A percentile compares a stretch with the other conserved stretches of the same genome.
phyloP scores from a whole-genome alignment of 345 rosid species.

The Acer campestre region DNA sequence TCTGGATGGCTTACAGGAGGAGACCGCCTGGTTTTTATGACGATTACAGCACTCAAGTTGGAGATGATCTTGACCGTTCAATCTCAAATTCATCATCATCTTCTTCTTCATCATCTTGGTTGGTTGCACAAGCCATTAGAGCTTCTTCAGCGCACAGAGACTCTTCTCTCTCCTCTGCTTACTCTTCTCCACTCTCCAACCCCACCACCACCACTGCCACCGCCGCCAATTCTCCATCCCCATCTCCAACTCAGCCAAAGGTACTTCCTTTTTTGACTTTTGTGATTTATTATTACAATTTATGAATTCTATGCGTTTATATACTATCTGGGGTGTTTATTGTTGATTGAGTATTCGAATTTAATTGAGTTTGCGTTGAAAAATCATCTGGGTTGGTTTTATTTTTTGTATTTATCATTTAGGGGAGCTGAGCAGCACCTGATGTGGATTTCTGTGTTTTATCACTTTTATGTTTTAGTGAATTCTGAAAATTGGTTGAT shows the following conservation, averaged over 20 bases:
- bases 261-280: slow-evolving; percentile 9
- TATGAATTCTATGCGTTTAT: neutral
- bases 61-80: slow-evolving; percentile 19
- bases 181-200: slow-evolving; percentile 39
- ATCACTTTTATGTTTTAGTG: neutral
- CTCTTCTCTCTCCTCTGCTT: slow-evolving; percentile 74
- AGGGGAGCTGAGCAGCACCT: neutral
- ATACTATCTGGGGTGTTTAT: neutral
- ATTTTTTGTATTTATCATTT: neutral
- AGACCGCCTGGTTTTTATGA: slow-evolving; percentile 27
- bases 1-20: slow-evolving; percentile 49
- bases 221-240: slow-evolving; percentile 15
- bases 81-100: slow-evolving; percentile 37
- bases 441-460: neutral
- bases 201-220: slow-evolving; percentile 12
- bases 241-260: slow-evolving; percentile 22
- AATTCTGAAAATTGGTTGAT: neutral
- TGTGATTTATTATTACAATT: neutral
- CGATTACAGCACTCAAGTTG: slow-evolving; percentile 6
- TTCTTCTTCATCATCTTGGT: slow-evolving; percentile 43
- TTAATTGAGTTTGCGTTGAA: neutral
- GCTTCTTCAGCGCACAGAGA: slow-evolving; percentile 78
- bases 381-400: neutral
- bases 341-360: neutral
- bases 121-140: slow-evolving; percentile 82